Conservation (phyloP, 1,139 yeast genomes). For the Kazachstania sp. region DNA sequence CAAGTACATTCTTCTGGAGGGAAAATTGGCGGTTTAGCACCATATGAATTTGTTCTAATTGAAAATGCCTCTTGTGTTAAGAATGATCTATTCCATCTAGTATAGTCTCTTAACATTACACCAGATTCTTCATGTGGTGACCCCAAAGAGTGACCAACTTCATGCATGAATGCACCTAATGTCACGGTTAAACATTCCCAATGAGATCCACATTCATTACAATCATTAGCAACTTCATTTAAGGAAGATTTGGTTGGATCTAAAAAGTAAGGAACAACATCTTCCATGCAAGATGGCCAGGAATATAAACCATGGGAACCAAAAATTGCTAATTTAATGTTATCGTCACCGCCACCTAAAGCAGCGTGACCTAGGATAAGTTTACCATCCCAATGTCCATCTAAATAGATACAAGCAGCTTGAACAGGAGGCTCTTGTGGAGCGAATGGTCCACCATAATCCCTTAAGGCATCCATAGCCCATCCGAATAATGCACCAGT, state of each 20-base stretch:
- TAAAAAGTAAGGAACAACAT: constrained; percentile 55
- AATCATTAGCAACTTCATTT: constrained; percentile 78
- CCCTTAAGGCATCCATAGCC: constrained; percentile 62
- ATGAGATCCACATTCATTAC: constrained; percentile 71
- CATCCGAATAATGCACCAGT: constrained; percentile 70
- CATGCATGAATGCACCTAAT: constrained; percentile 92
- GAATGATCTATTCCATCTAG: constrained; percentile 72
- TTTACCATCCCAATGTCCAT: constrained; percentile 69
- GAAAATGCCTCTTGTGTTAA: constrained; percentile 61
- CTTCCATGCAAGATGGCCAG: constrained; percentile 77
- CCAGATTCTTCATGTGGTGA: constrained; percentile 90
- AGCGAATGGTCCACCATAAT: constrained; percentile 47
- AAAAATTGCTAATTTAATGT: constrained; percentile 72
- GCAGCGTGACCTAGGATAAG: constrained; percentile 87
- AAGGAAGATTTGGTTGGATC: constrained; percentile 60
- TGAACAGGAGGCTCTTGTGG: constrained; percentile 47
- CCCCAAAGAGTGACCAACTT: constrained; percentile 83
- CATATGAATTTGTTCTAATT: constrained; percentile 42
- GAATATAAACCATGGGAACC: constrained; percentile 90
- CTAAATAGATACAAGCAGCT: constrained; percentile 79
- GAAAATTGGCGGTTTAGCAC: constrained; percentile 41
- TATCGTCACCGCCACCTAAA: constrained; percentile 75
- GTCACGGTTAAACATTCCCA: constrained; percentile 90
- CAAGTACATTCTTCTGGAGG: constrained; percentile 72
- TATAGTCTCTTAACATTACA: constrained; percentile 82